Percentiles rank a stretch among this genome's conserved stretches.
These are phyloP conservation scores for Sugiyamaella americana DNA, from an alignment of 805 yeast species.

Conservation along the genomic window DNA sequence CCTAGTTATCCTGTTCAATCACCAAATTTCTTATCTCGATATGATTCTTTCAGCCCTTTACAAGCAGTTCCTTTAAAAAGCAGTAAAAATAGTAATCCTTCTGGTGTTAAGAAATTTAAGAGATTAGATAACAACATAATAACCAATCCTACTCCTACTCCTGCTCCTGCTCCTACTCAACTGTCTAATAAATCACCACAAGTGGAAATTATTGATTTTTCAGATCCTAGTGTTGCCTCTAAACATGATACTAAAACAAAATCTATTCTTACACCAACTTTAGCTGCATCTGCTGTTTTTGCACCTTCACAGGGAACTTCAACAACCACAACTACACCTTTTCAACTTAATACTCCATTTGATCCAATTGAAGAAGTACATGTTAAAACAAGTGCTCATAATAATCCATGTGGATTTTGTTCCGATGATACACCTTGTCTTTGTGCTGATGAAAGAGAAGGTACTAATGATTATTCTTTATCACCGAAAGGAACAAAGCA, in stretches of 20 bases:
- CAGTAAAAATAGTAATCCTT: constrained; percentile 1
- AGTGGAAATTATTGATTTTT: background rate
- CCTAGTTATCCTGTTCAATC: background rate
- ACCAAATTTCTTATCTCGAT: no score
- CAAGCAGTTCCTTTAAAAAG: constrained; percentile 1
- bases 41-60: no score
- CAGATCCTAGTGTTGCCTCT: background rate
- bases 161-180: constrained; percentile 54
- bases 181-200: constrained; percentile 30
- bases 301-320: background rate
- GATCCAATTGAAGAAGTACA: background rate
- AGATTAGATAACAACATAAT: no score
- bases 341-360: background rate
- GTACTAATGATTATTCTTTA: constrained; percentile 34
- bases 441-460: constrained; percentile 65
- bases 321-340: background rate
- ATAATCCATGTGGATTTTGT: constrained; percentile 81
- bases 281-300: background rate
- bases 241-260: background rate
- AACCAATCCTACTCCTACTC: constrained; percentile 53
- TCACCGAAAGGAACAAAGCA: background rate
- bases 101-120: constrained; percentile 26
- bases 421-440: constrained; percentile 88
- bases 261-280: background rate
- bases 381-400: constrained; percentile 11